Conservation (phyloP, 352 stramenopile species). For the Pythium aphanidermatum region DNA sequence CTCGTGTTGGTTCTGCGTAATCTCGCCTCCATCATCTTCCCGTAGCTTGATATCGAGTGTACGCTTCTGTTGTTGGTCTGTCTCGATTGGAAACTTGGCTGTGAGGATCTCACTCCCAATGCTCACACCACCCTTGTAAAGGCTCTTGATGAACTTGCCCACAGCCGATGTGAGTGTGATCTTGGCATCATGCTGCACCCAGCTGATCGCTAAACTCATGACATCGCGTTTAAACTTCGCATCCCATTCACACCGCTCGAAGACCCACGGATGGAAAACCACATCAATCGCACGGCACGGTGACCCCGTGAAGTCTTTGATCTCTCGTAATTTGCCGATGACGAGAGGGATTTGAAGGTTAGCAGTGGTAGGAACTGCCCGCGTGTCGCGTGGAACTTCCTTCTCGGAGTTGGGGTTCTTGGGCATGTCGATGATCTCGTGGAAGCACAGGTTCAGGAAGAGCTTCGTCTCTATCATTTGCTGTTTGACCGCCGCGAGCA, state of each 20-base stretch:
- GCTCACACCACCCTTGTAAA: constrained; percentile 70
- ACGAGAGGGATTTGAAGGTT: constrained; percentile 74
- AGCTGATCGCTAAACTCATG: constrained; percentile 72
- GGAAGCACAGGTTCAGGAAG: constrained; percentile 75
- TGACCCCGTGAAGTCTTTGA: constrained; percentile 36
- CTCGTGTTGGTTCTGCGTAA: constrained; percentile 4
- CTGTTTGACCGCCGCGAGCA: constrained; percentile 48
- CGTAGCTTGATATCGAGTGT: constrained; percentile 14
- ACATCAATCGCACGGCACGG: constrained; percentile 59
- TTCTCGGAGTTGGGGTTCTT: constrained; percentile 70
- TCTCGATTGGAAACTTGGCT: constrained; percentile 67
- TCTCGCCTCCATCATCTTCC: constrained; percentile 1
- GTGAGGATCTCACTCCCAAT: constrained; percentile 62
- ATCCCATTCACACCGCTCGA: constrained; percentile 67
- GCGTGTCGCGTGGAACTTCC: constrained; percentile 53
- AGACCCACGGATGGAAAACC: constrained; percentile 75
- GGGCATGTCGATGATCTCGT: constrained; percentile 60
- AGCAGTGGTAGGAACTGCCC: constrained; percentile 55
- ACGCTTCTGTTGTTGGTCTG: constrained; percentile 19
- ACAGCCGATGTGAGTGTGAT: constrained; percentile 20
- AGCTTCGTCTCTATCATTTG: constrained; percentile 59
- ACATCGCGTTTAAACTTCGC: constrained; percentile 75
- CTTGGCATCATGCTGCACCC: constrained; percentile 63
- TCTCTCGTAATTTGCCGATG: constrained; percentile 48
- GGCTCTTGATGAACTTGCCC: constrained; percentile 82